Percentiles rank a stretch among this genome's conserved stretches.
Evolutionary conservation across 2,329 filamentous ascomycete genomes (phyloP).

Genomic region (Fusarium austroafricanum): DNA sequence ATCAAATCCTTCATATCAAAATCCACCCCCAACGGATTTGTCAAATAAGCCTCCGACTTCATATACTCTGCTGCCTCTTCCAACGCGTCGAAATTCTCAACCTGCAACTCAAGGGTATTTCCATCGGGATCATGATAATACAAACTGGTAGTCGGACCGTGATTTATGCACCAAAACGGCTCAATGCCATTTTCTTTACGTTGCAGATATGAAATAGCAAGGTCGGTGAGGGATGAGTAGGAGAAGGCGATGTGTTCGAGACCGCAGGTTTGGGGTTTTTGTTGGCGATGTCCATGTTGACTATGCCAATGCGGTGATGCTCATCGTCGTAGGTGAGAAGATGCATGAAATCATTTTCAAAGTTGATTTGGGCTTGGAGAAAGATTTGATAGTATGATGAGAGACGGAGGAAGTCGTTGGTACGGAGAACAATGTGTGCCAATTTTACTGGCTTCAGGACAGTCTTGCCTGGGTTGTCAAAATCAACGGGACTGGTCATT

Average conservation of each 20-base stretch:
- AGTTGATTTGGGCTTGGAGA: neutral
- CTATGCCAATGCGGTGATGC: neutral
- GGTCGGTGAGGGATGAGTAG: neutral
- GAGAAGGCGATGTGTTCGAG: slow-evolving; percentile 1
- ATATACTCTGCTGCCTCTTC: neutral
- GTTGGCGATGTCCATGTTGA: neutral
- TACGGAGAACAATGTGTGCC: slow-evolving; percentile 1
- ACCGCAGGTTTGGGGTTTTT: neutral
- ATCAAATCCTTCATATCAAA: slow-evolving; percentile 1
- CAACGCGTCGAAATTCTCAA: neutral
- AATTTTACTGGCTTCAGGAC: neutral
- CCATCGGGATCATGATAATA: slow-evolving; percentile 2
- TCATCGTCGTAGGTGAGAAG: slow-evolving; percentile 2
- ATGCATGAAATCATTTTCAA: slow-evolving; percentile 1
- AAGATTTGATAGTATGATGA: neutral
- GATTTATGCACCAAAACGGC: neutral
- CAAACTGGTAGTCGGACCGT: neutral
- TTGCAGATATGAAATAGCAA: neutral
- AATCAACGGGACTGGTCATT: neutral
- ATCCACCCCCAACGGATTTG: neutral
- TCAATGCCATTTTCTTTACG: neutral
- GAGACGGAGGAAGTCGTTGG: neutral
- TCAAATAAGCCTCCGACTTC: neutral
- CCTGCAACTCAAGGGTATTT: neutral
- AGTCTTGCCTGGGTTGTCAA: neutral